Percentiles rank a stretch among this genome's conserved stretches.
phyloP scores from a whole-genome alignment of 106 monocot species.

The Allium cepa region DNA sequence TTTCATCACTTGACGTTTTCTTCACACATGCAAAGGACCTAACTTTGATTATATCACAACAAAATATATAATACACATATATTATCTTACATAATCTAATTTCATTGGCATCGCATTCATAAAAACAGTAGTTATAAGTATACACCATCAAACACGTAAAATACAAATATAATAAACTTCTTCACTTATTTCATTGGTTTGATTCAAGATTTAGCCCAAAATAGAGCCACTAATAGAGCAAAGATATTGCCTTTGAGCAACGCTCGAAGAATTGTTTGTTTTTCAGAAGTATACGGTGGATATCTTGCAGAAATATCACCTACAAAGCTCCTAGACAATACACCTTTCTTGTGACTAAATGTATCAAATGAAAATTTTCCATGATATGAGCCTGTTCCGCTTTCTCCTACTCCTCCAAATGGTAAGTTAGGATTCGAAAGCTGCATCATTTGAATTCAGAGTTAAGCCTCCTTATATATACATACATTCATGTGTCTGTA shows the following conservation, averaged over 20 bases:
- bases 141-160: too few species aligned
- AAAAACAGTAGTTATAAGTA: too few species aligned
- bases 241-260: constrained; percentile 49
- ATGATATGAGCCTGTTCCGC: constrained; percentile 45
- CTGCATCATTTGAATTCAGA: constrained; percentile 14
- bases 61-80: too few species aligned
- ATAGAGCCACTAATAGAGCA: constrained; percentile 39
- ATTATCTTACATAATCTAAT: too few species aligned
- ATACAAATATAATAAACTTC: too few species aligned
- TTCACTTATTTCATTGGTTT: too few species aligned
- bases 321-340: constrained; percentile 53
- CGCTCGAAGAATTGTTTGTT: constrained; percentile 50
- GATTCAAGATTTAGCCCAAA: constrained; percentile 9
- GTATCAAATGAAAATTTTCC: constrained; percentile 70
- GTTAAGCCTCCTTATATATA: neutral
- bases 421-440: constrained; percentile 44
- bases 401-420: constrained; percentile 59
- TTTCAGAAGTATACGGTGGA: constrained; percentile 64
- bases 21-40: too few species aligned
- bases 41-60: too few species aligned
- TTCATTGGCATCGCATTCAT: too few species aligned
- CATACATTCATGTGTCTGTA: neutral
- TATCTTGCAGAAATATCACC: constrained; percentile 69
- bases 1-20: too few species aligned
- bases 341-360: constrained; percentile 87